phyloP scores from a whole-genome alignment of 2,329 filamentous ascomycete genomes.

The Coleophoma eucalyptorum region DNA sequence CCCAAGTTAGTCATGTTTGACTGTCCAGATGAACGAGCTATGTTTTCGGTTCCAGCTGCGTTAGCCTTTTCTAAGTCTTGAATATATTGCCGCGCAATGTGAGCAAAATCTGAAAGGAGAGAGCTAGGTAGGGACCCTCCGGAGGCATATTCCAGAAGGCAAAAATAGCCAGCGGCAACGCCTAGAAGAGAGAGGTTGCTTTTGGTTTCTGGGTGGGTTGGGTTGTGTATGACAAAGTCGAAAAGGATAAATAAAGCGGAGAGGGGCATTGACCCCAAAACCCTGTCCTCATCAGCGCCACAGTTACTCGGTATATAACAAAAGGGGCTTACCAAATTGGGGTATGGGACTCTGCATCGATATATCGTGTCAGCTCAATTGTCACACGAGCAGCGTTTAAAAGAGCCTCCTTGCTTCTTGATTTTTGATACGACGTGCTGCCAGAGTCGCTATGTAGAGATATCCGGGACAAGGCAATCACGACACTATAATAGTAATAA shows the following conservation, averaged over 20 bases:
- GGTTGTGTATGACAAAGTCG: constrained; percentile 35
- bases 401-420: constrained; percentile 18
- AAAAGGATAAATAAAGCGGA: constrained; percentile 36
- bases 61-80: constrained; percentile 3
- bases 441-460: constrained; percentile 21
- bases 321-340: constrained; percentile 28
- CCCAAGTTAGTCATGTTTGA: neutral
- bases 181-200: constrained; percentile 36
- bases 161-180: constrained; percentile 38
- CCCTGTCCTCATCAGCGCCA: constrained; percentile 13
- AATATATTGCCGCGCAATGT: constrained; percentile 38
- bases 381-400: constrained; percentile 27
- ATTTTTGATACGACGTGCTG: constrained; percentile 6
- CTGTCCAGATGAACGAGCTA: neutral
- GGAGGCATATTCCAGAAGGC: constrained; percentile 36
- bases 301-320: neutral
- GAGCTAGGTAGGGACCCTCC: constrained; percentile 31
- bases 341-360: constrained; percentile 29
- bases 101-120: constrained; percentile 33
- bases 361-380: constrained; percentile 29
- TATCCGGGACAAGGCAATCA: constrained; percentile 28
- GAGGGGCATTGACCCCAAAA: constrained; percentile 32
- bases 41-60: neutral
- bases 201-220: constrained; percentile 28
- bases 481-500: constrained; percentile 26